phyloP scores from a whole-genome alignment of 2,329 filamentous ascomycete genomes.

The Metarhizium album region DNA sequence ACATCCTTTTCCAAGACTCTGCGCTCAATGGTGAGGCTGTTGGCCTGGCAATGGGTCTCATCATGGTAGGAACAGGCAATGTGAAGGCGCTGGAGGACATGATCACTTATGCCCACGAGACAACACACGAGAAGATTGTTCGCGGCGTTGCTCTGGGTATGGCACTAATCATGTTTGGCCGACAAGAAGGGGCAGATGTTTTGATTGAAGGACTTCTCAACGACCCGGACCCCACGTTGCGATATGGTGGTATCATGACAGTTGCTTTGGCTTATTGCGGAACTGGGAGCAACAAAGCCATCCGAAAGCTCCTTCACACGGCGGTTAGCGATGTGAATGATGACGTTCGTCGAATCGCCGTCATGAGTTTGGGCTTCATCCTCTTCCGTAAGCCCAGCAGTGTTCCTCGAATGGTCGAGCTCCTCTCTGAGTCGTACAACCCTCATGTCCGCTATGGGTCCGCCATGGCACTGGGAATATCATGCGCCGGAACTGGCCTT shows the following conservation, averaged over 20 bases:
- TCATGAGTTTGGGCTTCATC: constrained; percentile 97
- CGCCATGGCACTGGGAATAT: constrained; percentile 96
- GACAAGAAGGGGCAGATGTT: constrained; percentile 89
- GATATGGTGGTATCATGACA: constrained; percentile 98
- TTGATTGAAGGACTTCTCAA: constrained; percentile 88
- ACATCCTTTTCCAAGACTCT: constrained; percentile 83
- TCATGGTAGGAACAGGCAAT: constrained; percentile 98
- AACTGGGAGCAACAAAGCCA: constrained; percentile 96
- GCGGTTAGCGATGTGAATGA: constrained; percentile 98
- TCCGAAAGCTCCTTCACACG: constrained; percentile 87
- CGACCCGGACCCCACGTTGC: constrained; percentile 84
- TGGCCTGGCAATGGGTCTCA: constrained; percentile 88
- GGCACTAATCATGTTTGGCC: constrained; percentile 96
- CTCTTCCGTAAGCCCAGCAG: constrained; percentile 96
- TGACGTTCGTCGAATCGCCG: constrained; percentile 88
- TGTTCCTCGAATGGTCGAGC: constrained; percentile 96
- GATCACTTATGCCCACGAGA: constrained; percentile 96
- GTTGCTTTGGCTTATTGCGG: constrained; percentile 95
- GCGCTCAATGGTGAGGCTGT: constrained; percentile 96
- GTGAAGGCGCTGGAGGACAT: constrained; percentile 88
- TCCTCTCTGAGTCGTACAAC: constrained; percentile 97
- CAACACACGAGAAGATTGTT: constrained; percentile 97
- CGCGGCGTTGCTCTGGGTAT: constrained; percentile 91
- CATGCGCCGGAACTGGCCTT: constrained; percentile 89
- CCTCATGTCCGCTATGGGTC: constrained; percentile 96